A percentile compares a stretch with the other conserved stretches of the same genome.
Conservation (phyloP, 176 grass and related monocot genomes). For the Pontederia paniculata region DNA sequence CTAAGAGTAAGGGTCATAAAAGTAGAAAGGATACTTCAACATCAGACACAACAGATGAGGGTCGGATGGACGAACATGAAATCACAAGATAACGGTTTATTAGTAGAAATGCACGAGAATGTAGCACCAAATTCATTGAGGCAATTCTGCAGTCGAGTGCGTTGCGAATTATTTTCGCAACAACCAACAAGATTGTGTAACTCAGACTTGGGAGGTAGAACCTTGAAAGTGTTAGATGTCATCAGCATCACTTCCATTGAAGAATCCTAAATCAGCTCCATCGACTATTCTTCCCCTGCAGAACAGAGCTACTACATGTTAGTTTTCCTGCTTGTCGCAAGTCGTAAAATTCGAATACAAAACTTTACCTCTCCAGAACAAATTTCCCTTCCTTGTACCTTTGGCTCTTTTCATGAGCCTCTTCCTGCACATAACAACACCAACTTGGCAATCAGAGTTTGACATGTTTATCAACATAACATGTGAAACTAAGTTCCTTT, state of each 20-base stretch:
- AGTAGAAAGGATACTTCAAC: no score
- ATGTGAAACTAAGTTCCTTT: background rate
- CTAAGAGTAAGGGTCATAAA: no score
- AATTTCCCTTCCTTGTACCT: conserved; percentile 22
- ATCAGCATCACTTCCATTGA: background rate
- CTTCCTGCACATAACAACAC: background rate
- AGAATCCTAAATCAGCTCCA: conserved; percentile 1
- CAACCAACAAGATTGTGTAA: no score
- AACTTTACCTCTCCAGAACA: conserved; percentile 10
- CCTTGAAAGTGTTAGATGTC: background rate
- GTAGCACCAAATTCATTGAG: no score
- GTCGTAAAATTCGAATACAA: background rate
- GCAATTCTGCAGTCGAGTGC: no score
- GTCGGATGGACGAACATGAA: no score
- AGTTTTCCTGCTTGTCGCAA: background rate
- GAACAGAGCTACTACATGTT: background rate
- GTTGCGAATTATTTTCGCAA: no score
- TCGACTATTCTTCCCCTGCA: conserved; percentile 10
- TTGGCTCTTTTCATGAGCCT: conserved; percentile 9
- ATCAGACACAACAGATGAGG: no score
- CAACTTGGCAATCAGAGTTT: background rate
- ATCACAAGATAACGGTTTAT: no score
- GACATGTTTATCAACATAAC: no score
- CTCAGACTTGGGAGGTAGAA: background rate
- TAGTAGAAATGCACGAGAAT: no score